Evolutionary conservation across 116 monocot species (phyloP), one percentile per base, ranked within the genome.

Genomic region (Dioscorea cayenensis): DNA sequence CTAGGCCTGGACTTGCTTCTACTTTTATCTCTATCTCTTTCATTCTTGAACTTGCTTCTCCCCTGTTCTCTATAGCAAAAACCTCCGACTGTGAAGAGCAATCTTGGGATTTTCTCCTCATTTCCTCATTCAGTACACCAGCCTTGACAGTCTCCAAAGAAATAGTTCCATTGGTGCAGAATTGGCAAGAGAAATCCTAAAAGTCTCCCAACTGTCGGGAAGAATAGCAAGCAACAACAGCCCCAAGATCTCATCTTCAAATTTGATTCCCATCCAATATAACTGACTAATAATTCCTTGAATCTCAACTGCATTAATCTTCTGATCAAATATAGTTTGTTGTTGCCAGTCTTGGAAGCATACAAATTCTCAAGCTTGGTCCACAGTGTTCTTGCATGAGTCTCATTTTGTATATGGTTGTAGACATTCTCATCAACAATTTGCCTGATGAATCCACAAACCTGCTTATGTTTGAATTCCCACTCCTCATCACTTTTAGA

Each of bases 91-190:
- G 10, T 10, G 0, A 19, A 59, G 58, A 59, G 16, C n/a, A 59
- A 59, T 6, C 43, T 43, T 43, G 43, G 10, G 5, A 43, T 43
- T 43, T 77, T 32, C 64, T 70, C 35, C 70, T 77, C 14, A 21
- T 28, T 37, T 70, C 63, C 68, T 79, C 73, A 69, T 79, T 79
- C 28, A 74, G 52, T 13, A 79, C 28, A 63, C 67, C 68, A 18
- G 18, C 49, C 14, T n/a, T 68, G 6, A 69, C 68, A 19, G 37
- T 11, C 1, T 49, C 29, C 60, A 78, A 29, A 12, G 32, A 29
- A 28, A 78, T 9, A 28, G 65, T 52, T 18, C 72, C 32, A 73
- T 32, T 21, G 43, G 35, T 0, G 75, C 38, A 19, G 69, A 78
- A 28, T 78, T 83, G 16, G 9, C 60, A 43, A 76, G 20, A 10